Evolutionary conservation across 2,329 filamentous ascomycete species (phyloP).

Genomic region (Penicillium sp.): DNA sequence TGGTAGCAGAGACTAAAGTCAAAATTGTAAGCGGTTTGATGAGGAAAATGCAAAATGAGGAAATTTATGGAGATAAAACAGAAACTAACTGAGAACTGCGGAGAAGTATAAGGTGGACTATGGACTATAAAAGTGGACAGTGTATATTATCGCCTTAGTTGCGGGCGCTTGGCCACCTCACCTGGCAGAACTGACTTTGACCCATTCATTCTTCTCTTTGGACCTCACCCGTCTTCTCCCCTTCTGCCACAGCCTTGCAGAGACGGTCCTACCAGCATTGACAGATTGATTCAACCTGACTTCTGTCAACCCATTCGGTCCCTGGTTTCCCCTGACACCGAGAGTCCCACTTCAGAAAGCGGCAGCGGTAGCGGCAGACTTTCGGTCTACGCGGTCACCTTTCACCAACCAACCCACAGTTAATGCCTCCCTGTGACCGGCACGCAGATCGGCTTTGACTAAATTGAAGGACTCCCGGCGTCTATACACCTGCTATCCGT

Average conservation of each 20-base stretch:
- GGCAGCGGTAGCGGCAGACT: constrained; percentile 17
- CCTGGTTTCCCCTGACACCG: constrained; percentile 26
- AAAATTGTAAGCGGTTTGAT: background rate
- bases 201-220: constrained; percentile 9
- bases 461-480: constrained; percentile 2
- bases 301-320: constrained; percentile 16
- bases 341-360: constrained; percentile 23
- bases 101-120: background rate
- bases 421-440: constrained; percentile 16
- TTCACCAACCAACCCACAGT: constrained; percentile 23
- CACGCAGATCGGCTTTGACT: constrained; percentile 18
- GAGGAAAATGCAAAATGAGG: background rate
- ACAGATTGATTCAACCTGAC: background rate
- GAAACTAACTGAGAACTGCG: background rate
- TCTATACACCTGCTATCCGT: constrained; percentile 5
- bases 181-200: constrained; percentile 11
- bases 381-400: constrained; percentile 21
- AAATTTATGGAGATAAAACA: background rate
- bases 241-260: background rate
- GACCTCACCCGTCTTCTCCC: background rate
- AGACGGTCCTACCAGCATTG: background rate
- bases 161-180: constrained; percentile 12
- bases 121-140: background rate
- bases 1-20: background rate
- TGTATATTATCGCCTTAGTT: background rate